A percentile compares a stretch with the other conserved stretches of the same genome.
Evolutionary conservation across 208 protist species (phyloP).

Genomic region (Porcisia deanei): DNA sequence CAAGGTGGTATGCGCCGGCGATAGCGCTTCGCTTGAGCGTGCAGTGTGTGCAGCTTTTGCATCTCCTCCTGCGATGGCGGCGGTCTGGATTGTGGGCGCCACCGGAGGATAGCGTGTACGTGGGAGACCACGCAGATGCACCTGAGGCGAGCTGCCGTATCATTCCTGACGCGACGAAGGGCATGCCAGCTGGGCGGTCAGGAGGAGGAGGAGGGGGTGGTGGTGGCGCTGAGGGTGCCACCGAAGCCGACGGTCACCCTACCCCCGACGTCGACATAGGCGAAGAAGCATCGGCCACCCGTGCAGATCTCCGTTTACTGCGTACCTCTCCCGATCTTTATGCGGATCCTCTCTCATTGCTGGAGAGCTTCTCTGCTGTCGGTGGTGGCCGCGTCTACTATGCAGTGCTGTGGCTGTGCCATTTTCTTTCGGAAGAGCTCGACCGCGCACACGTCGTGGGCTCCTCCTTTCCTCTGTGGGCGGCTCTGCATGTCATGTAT

Average conservation of each 20-base stretch:
- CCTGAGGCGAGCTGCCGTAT: not conserved
- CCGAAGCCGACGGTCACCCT: not conserved
- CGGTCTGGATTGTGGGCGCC: conserved; percentile 54
- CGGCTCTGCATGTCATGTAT: conserved; percentile 30
- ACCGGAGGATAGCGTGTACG: conserved; percentile 23
- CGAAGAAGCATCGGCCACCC: not conserved
- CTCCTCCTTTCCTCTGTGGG: conserved; percentile 31
- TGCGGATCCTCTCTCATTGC: conserved; percentile 18
- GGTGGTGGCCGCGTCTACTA: conserved; percentile 51
- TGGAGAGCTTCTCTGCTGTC: conserved; percentile 23
- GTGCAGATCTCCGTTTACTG: conserved; percentile 39
- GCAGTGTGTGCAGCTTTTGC: conserved; percentile 66
- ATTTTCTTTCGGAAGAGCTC: conserved; percentile 6
- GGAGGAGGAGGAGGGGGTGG: too few species aligned
- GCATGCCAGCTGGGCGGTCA: not conserved
- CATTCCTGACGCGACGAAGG: not conserved
- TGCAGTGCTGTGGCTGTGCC: conserved; percentile 38
- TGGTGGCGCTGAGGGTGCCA: not conserved
- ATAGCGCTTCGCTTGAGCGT: conserved; percentile 31
- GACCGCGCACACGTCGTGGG: conserved; percentile 7
- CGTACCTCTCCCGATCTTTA: conserved; percentile 25
- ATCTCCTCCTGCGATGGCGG: conserved; percentile 61
- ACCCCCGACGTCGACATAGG: not conserved
- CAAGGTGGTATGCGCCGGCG: not conserved
- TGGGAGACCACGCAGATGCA: not conserved